Evolutionary conservation across 306 rosid genomes (phyloP).

Genomic region (Lupinus albus): DNA sequence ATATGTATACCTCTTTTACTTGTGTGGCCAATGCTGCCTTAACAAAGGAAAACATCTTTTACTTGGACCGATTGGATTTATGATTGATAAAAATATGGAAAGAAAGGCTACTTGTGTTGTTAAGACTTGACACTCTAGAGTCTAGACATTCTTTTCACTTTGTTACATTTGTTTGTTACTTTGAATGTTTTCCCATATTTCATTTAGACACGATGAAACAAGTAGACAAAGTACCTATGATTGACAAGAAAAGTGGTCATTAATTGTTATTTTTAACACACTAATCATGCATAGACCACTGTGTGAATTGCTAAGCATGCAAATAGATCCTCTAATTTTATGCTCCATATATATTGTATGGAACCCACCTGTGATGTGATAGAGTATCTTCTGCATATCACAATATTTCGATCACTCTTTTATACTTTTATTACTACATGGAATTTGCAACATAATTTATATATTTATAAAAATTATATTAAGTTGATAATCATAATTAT

Average conservation of each 20-base stretch:
- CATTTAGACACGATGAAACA: constrained; percentile 38
- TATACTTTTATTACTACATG: background rate
- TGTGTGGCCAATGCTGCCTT: constrained; percentile 28
- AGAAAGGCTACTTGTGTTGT: constrained; percentile 11
- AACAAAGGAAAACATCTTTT: constrained; percentile 44
- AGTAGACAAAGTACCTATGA: constrained; percentile 41
- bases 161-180: constrained; percentile 38
- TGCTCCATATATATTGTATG: background rate
- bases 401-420: background rate
- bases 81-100: constrained; percentile 14
- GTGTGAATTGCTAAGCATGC: background rate
- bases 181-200: constrained; percentile 17
- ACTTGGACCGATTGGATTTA: constrained; percentile 34
- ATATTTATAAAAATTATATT: background rate
- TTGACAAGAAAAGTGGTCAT: constrained; percentile 34
- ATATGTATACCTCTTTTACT: background rate
- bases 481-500: background rate
- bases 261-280: constrained; percentile 33
- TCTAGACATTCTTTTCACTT: constrained; percentile 29
- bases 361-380: background rate
- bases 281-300: constrained; percentile 3
- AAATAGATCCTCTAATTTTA: background rate
- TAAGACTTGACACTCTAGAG: constrained; percentile 5
- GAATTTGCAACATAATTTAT: too few relatives aligned
- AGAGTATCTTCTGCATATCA: background rate